Evolutionary conservation across 331 rosid species (phyloP).

Genomic region (Malus hybrid): DNA sequence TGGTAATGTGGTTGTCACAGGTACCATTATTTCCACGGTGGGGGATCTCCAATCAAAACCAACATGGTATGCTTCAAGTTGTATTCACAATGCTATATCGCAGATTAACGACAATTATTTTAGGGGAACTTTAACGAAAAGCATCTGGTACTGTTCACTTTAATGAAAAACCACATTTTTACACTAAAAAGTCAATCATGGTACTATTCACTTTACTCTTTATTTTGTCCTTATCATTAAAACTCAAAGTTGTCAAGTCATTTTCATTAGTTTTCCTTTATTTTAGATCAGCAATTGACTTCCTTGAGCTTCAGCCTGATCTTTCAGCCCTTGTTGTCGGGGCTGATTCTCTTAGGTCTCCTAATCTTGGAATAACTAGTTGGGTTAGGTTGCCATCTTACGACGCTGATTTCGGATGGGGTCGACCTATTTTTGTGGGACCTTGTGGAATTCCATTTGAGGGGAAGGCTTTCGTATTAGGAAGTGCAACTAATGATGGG

Average conservation of each 20-base stretch:
- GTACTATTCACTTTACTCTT: no score
- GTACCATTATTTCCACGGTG: neutral
- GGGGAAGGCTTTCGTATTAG: conserved; percentile 50
- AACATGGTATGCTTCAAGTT: conserved; percentile 62
- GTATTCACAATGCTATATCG: conserved; percentile 41
- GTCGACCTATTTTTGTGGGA: conserved; percentile 47
- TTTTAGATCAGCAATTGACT: conserved; percentile 59
- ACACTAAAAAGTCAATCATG: no score
- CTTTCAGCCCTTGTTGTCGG: conserved; percentile 49
- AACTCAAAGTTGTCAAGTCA: no score
- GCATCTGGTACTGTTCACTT: no score
- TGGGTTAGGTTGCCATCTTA: conserved; percentile 66
- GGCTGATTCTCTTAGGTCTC: conserved; percentile 43
- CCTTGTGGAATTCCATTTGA: conserved; percentile 8
- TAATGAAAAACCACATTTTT: no score
- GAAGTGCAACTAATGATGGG: conserved; percentile 53
- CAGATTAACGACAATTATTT: conserved; percentile 53
- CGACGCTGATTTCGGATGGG: conserved; percentile 80
- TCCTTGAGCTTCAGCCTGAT: conserved; percentile 54
- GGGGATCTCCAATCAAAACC: conserved; percentile 53
- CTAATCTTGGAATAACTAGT: conserved; percentile 62
- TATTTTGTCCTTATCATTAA: no score
- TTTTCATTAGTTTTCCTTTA: neutral
- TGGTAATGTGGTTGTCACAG: conserved; percentile 36
- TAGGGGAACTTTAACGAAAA: neutral